phyloP scores from a whole-genome alignment of 108 stramenopile genomes.

The Fistulifera pelliculosa region DNA sequence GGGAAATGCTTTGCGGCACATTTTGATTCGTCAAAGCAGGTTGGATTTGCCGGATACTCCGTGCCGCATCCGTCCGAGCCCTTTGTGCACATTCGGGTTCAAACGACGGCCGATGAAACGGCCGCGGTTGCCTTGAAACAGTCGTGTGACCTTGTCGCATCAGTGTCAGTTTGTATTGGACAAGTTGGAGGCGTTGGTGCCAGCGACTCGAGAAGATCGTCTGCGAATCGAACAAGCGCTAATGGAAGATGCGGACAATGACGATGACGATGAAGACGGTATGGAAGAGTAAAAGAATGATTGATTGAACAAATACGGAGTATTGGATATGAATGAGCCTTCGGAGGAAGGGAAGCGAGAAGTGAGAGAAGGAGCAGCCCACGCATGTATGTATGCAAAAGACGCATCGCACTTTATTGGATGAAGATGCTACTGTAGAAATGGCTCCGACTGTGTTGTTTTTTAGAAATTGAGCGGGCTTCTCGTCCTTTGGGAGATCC shows the following conservation, averaged over 20 bases:
- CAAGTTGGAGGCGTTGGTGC: slow-evolving; percentile 46
- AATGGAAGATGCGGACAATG: slow-evolving; percentile 33
- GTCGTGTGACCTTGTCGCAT: slow-evolving; percentile 54
- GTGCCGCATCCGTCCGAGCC: slow-evolving; percentile 96
- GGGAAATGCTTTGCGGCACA: slow-evolving; percentile 90
- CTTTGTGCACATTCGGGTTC: slow-evolving; percentile 87
- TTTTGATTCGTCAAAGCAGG: slow-evolving; percentile 48
- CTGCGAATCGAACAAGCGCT: slow-evolving; percentile 40
- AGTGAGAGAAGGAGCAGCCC: too few species aligned
- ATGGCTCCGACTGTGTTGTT: too few species aligned
- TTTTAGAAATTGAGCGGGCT: too few species aligned
- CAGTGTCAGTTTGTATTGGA: slow-evolving; percentile 70
- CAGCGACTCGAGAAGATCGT: slow-evolving; percentile 64
- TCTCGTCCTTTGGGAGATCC: too few species aligned
- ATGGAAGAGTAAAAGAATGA: slow-evolving; percentile 23
- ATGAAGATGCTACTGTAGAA: too few species aligned
- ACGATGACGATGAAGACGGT: slow-evolving; percentile 47
- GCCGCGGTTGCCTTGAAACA: slow-evolving; percentile 61
- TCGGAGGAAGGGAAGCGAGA: too few species aligned
- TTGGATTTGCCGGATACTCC: slow-evolving; percentile 90
- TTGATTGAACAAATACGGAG: background rate
- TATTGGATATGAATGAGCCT: background rate
- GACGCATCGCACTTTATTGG: too few species aligned
- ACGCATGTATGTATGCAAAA: too few species aligned
- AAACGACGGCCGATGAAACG: slow-evolving; percentile 48